These are phyloP conservation scores for Incumbomyces lentus DNA, from an alignment of 2,329 filamentous ascomycete genomes.

Conservation along the genomic window DNA sequence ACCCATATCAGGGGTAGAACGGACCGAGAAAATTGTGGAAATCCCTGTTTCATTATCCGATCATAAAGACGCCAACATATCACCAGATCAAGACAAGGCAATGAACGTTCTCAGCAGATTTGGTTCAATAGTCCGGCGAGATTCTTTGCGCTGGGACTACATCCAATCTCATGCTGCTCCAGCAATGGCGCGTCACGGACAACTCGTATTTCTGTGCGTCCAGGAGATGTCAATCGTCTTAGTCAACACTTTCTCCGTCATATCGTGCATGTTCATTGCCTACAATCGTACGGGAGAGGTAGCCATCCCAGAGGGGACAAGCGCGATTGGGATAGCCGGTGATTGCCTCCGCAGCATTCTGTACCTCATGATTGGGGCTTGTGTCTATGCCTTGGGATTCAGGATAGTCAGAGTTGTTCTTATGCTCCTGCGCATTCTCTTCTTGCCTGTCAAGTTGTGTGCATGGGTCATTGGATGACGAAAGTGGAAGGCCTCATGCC, in stretches of 20 bases:
- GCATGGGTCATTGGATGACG: conserved; percentile 11
- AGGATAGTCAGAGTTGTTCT: conserved; percentile 11
- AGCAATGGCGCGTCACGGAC: conserved; percentile 5
- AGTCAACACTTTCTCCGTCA: conserved; percentile 9
- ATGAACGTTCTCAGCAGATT: not conserved
- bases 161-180: conserved; percentile 13
- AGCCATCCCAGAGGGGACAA: conserved; percentile 12
- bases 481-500: not conserved
- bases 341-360: conserved; percentile 14
- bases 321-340: conserved; percentile 11
- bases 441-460: conserved; percentile 9
- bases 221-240: conserved; percentile 16
- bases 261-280: conserved; percentile 15
- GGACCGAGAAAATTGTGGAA: no score
- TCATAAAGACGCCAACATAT: no score
- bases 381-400: conserved; percentile 10
- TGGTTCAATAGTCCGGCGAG: not conserved
- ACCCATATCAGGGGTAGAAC: no score
- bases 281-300: conserved; percentile 19
- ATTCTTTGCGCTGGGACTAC: conserved; percentile 14
- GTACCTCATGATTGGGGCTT: conserved; percentile 15
- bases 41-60: not conserved
- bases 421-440: conserved; percentile 8
- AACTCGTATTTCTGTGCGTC: conserved; percentile 8
- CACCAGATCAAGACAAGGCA: not conserved